Base-by-base conservation (phyloP, 2,329 filamentous ascomycete genomes). In the Torrubiellomyces zombiae region DNA sequence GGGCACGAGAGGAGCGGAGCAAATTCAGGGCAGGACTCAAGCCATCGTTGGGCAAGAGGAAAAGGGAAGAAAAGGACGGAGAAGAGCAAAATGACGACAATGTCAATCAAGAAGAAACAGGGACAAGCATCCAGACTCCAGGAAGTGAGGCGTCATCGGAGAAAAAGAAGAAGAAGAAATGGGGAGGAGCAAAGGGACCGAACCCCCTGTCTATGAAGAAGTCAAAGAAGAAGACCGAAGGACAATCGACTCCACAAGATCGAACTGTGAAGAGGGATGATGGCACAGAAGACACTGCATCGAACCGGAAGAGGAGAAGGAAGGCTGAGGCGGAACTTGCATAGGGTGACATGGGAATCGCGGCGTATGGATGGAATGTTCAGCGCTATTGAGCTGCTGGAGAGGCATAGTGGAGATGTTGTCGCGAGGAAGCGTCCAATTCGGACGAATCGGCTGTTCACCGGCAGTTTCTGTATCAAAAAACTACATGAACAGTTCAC, bases 11-110 rank as follows among this genome's bases (percentile, higher is more conserved):
- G 33, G 81, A 89, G 57, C 67, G 62, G 38, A 62, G 60, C 28
- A 91, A 91, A 52, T 79, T 85, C 41, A 65, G 72, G 34, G 61
- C 66, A 11, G 79, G 77, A 23, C 52, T 83, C 35, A 75, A 67
- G 47, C 57, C 55, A 35, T 42, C 45, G 32, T 36, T 46, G 29
- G 48, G 44, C 25, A 70, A 59, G 55, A 60, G 53, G 44, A 74
- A 60, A 50, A 52, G 64, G 29, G 51, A 49, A n/a, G 54, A 50
- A 3, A 48, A 51, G 4, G 51, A 52, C 3, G 48, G 50, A 4
- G 50, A n/a, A 7, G 18, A 29, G 10, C 44, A 43, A 4, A 37
- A 31, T 3, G 34, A 36, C 5, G 43, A 58, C 36, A 41, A 50
- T 55, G 45, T 60, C n/a, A n/a, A 50, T 3, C 48, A 45, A 40